Base-by-base conservation (phyloP, 352 stramenopile genomes). In the Thraustochytrium striatum region DNA sequence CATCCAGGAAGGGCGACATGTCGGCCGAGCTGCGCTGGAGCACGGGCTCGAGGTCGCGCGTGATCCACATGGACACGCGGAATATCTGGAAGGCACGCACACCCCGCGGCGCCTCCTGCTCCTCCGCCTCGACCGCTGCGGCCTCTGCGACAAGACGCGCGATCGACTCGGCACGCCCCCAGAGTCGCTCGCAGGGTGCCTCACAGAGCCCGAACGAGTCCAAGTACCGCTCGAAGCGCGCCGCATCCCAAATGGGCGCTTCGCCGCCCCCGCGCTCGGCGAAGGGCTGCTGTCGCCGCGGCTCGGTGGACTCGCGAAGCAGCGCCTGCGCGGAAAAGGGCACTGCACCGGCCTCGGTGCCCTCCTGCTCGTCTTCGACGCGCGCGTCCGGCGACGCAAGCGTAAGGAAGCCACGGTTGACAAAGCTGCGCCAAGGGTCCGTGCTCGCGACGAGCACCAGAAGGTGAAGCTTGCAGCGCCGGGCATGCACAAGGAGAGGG, bases 141-240 rank as follows among this genome's bases (percentile, higher is more conserved):
- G 65, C 65, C 11, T 75, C 44, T 0, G 61, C 65, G n/a, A 75
- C 41, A 7, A 75, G 21, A 19, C 41, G 65, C 11, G 52, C 25
- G 21, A 75, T 75, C 11, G 7, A 3, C 8, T 38, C 30, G 3
- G 39, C 47, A 8, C 65, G 44, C 3, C 9, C 61, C 5, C 16
- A 25, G 1, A 75, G 36, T 13, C 30, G 8, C 50, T 3, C 39
- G 50, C 65, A 75, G 3, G 65, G 44, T 7, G 33, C 32, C 19
- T 61, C 65, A 28, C 65, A 75, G 8, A 75, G 43, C 35, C 65
- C 65, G 36, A 61, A 75, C 30, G 65, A 75, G 21, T 75, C 65
- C 5, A 75, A 30, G 36, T 70, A 61, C 41, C 52, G 32, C 44
- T 55, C 11, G 32, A 75, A 61, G 5, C 65, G 65, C 32, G 39